Percentiles rank a stretch among this genome's conserved stretches.
Evolutionary conservation across 202 grass and related monocot species (phyloP).

Genomic region (Bolboschoenoplectus hybrid): DNA sequence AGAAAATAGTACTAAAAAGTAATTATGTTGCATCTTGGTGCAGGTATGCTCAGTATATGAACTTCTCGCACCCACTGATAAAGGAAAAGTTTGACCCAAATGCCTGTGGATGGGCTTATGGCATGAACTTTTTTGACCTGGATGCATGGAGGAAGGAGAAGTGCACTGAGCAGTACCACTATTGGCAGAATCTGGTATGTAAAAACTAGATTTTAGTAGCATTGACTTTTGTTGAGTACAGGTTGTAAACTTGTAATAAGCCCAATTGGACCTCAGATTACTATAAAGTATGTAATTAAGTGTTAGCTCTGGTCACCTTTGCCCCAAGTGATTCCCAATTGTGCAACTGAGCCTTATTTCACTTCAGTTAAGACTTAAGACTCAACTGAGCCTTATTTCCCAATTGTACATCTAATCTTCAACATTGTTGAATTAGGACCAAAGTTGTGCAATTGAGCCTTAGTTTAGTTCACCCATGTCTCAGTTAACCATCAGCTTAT

Average conservation of each 20-base stretch:
- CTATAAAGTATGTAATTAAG: neutral
- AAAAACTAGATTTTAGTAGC: slow-evolving; percentile 16
- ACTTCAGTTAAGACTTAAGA: neutral
- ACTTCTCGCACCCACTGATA: slow-evolving; percentile 95
- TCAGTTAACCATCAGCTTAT: neutral
- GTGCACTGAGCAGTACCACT: slow-evolving; percentile 92
- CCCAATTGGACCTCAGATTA: neutral
- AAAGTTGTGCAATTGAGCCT: neutral
- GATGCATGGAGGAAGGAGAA: slow-evolving; percentile 93
- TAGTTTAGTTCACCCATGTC: neutral
- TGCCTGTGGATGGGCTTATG: slow-evolving; percentile 95
- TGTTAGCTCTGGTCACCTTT: neutral
- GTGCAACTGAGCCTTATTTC: neutral
- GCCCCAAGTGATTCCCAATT: neutral
- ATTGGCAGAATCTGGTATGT: slow-evolving; percentile 96
- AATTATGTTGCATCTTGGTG: slow-evolving; percentile 78
- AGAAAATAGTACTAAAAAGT: slow-evolving; percentile 71
- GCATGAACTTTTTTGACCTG: slow-evolving; percentile 98
- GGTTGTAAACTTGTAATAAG: neutral
- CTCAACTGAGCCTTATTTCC: neutral
- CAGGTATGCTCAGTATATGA: slow-evolving; percentile 94
- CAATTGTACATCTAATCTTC: neutral
- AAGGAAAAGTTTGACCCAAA: slow-evolving; percentile 91
- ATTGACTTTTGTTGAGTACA: neutral
- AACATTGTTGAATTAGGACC: neutral